phyloP scores from a whole-genome alignment of 108 stramenopile genomes.

The Nitzschia putrida region DNA sequence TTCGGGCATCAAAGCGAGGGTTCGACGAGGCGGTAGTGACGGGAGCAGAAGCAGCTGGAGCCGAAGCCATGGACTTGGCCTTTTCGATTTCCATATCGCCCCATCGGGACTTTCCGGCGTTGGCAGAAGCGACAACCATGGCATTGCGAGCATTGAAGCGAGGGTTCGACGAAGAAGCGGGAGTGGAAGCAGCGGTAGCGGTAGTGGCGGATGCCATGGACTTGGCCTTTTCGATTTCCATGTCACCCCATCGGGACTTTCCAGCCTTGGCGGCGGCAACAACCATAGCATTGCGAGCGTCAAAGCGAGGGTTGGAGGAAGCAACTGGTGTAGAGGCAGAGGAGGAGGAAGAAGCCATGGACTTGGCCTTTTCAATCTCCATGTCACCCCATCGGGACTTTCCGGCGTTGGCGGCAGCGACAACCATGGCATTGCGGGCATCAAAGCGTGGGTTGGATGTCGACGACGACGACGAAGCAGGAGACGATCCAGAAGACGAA shows the following conservation, averaged over 20 bases:
- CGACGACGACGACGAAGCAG: neutral
- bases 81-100: conserved; percentile 50
- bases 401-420: conserved; percentile 58
- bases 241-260: conserved; percentile 69
- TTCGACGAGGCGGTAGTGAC: neutral
- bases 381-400: conserved; percentile 74
- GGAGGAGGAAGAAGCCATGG: neutral
- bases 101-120: conserved; percentile 72
- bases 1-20: conserved; percentile 30
- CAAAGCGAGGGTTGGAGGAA: neutral
- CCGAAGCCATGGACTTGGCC: conserved; percentile 13
- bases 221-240: conserved; percentile 43
- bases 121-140: conserved; percentile 43
- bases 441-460: neutral
- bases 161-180: neutral
- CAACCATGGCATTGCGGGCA: conserved; percentile 56
- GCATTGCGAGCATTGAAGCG: conserved; percentile 40
- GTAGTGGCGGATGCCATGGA: neutral
- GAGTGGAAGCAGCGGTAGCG: neutral
- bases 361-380: conserved; percentile 32
- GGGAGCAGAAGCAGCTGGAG: conserved; percentile 5
- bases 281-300: conserved; percentile 47
- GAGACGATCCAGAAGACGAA: neutral
- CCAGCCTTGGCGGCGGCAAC: conserved; percentile 52
- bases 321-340: neutral